Evolutionary conservation across 495 filamentous ascomycete genomes (phyloP).

Genomic region (Pyronema omphalodes): DNA sequence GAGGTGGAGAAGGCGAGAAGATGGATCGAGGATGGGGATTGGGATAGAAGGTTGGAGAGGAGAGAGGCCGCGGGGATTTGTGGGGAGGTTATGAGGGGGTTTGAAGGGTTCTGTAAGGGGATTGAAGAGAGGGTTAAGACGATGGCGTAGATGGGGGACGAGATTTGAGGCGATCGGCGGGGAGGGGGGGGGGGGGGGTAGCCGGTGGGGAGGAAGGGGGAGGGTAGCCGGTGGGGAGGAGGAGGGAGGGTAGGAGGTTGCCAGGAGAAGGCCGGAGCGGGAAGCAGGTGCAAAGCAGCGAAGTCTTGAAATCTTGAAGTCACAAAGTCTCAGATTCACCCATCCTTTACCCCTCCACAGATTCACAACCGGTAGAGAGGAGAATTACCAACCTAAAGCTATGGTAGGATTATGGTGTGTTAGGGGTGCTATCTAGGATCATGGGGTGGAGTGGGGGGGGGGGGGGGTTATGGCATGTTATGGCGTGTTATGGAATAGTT

Average conservation of each 20-base stretch:
- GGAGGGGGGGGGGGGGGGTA: constrained; percentile 24
- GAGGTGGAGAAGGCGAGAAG: constrained; percentile 56
- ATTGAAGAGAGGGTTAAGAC: constrained; percentile 37
- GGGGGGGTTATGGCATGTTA: not conserved
- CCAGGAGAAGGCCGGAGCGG: no score
- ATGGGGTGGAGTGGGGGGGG: constrained; percentile 31
- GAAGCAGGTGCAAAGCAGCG: no score
- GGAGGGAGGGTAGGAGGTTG: constrained; percentile 51
- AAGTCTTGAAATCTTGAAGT: no score
- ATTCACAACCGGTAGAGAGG: no score
- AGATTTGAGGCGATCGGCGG: constrained; percentile 24
- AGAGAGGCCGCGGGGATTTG: constrained; percentile 65
- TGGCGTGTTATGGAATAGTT: no score
- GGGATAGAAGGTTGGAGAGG: constrained; percentile 52
- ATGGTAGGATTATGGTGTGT: no score
- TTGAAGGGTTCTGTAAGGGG: constrained; percentile 64
- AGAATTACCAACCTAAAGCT: no score
- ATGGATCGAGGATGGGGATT: constrained; percentile 64
- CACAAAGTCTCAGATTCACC: no score
- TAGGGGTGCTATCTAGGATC: no score
- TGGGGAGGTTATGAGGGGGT: constrained; percentile 73
- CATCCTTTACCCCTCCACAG: no score
- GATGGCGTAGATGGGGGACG: no score
- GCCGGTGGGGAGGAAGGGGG: constrained; percentile 27
- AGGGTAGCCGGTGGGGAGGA: constrained; percentile 32